Conservation (phyloP, 1,139 yeast species). For the Hemisphaericaspora subhashii region DNA sequence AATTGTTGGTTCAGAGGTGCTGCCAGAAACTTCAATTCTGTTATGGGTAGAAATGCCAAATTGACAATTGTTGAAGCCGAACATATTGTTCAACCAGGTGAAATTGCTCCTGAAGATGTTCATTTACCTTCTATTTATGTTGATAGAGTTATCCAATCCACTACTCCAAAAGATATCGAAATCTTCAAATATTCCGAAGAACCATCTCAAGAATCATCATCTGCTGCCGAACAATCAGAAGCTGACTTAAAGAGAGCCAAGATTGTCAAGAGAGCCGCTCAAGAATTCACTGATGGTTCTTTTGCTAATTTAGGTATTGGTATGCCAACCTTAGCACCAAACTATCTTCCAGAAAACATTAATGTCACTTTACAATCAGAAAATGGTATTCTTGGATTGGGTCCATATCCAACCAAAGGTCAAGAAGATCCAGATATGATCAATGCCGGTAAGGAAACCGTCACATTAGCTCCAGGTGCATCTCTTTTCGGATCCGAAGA, state of each 20-base stretch:
- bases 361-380: constrained; percentile 47
- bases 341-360: constrained; percentile 35
- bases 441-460: constrained; percentile 55
- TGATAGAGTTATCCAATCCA: constrained; percentile 35
- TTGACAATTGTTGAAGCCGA: constrained; percentile 53
- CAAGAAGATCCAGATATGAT: constrained; percentile 49
- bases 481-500: constrained; percentile 52
- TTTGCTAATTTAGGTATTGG: constrained; percentile 52
- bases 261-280: constrained; percentile 46
- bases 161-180: constrained; percentile 46
- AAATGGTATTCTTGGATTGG: constrained; percentile 51
- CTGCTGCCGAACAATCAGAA: constrained; percentile 12
- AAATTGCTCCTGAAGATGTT: constrained; percentile 43
- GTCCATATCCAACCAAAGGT: constrained; percentile 46
- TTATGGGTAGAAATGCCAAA: constrained; percentile 47
- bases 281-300: constrained; percentile 43
- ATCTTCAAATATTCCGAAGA: constrained; percentile 22
- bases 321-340: constrained; percentile 50
- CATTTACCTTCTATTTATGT: constrained; percentile 51
- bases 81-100: constrained; percentile 49
- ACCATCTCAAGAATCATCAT: constrained; percentile 7
- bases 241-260: constrained; percentile 28
- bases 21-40: constrained; percentile 47
- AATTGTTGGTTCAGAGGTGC: constrained; percentile 50
- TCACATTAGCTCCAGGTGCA: constrained; percentile 45